Evolutionary conservation across 2,329 filamentous ascomycete species (phyloP).

Genomic region (Nannizziopsis arthrosporioides): DNA sequence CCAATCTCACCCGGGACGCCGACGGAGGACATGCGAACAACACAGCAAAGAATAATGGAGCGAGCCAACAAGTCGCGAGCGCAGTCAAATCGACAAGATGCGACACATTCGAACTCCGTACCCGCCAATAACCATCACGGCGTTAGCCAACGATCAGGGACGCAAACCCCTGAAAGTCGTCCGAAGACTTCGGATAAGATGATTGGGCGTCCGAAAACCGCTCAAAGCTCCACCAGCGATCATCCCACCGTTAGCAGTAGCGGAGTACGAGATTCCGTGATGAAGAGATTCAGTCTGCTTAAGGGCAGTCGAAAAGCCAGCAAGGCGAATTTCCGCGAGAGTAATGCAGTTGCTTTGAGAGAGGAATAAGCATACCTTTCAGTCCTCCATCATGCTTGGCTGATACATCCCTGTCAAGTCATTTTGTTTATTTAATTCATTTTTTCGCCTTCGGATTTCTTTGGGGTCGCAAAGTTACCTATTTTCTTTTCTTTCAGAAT

Average conservation of each 20-base stretch:
- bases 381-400: background rate
- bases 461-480: too few relatives aligned
- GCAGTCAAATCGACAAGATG: background rate
- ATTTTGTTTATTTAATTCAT: background rate
- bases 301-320: constrained; percentile 60
- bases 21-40: constrained; percentile 18
- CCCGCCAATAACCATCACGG: background rate
- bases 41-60: constrained; percentile 16
- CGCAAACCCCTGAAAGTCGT: constrained; percentile 3
- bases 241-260: background rate
- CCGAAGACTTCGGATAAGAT: constrained; percentile 9
- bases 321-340: constrained; percentile 39
- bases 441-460: background rate
- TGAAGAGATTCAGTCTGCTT: constrained; percentile 67
- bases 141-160: background rate
- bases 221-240: constrained; percentile 6
- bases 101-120: constrained; percentile 1
- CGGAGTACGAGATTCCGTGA: constrained; percentile 49
- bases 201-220: constrained; percentile 2
- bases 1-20: constrained; percentile 6
- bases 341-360: constrained; percentile 19
- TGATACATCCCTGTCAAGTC: background rate
- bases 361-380: constrained; percentile 24
- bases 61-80: constrained; percentile 13
- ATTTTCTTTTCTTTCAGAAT: too few relatives aligned